These are phyloP conservation scores for Phytophthora ohioensis DNA, from an alignment of 352 stramenopile genomes.

Conservation along the genomic window DNA sequence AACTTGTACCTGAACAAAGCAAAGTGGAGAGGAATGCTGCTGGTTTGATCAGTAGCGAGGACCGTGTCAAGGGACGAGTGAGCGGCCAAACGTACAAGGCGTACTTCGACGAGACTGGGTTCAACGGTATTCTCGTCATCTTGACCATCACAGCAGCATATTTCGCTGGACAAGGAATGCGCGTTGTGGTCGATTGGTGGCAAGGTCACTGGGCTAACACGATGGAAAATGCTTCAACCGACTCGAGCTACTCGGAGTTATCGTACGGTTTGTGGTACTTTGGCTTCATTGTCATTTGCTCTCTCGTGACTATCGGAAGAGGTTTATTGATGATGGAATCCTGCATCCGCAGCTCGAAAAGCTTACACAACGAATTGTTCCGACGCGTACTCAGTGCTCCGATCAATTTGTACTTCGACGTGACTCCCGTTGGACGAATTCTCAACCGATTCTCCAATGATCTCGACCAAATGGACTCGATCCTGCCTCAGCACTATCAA, in stretches of 20 bases:
- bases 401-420: slow-evolving; percentile 60
- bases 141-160: slow-evolving; percentile 30
- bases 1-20: slow-evolving; percentile 3
- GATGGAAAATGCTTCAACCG: slow-evolving; percentile 27
- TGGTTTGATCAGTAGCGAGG: slow-evolving; percentile 35
- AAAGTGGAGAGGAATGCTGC: slow-evolving; percentile 6
- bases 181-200: slow-evolving; percentile 47
- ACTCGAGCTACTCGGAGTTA: slow-evolving; percentile 48
- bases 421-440: slow-evolving; percentile 60
- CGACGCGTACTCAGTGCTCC: slow-evolving; percentile 49
- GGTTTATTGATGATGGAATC: slow-evolving; percentile 39
- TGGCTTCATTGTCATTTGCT: slow-evolving; percentile 40
- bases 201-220: slow-evolving; percentile 44
- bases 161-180: slow-evolving; percentile 25
- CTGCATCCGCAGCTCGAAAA: slow-evolving; percentile 41
- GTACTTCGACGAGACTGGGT: slow-evolving; percentile 49
- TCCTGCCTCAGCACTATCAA: slow-evolving; percentile 52
- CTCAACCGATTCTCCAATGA: slow-evolving; percentile 64
- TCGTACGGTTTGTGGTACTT: slow-evolving; percentile 52
- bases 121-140: slow-evolving; percentile 37
- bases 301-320: slow-evolving; percentile 28
- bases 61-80: slow-evolving; percentile 39
- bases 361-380: slow-evolving; percentile 47
- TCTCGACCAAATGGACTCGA: slow-evolving; percentile 55
- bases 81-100: slow-evolving; percentile 38